Conservation (phyloP, 2,329 filamentous ascomycete species). For the Corinectria fuckeliana region DNA sequence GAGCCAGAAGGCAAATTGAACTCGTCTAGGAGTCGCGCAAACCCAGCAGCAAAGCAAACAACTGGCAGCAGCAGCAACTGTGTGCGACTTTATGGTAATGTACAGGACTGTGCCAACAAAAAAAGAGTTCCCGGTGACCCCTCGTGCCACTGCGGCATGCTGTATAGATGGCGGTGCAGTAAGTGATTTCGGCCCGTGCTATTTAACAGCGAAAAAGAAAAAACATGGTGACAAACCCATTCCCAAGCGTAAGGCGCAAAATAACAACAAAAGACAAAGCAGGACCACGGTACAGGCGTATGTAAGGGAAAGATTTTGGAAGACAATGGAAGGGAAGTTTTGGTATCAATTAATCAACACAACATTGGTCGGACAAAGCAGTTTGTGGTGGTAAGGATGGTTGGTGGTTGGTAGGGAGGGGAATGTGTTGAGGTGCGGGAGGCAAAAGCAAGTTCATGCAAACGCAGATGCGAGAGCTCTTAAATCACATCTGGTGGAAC, state of each 20-base stretch:
- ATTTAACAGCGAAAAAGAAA: conserved; percentile 38
- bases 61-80: conserved; percentile 51
- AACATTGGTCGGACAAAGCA: conserved; percentile 38
- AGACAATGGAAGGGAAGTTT: conserved; percentile 31
- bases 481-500: conserved; percentile 90
- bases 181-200: conserved; percentile 38
- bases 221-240: conserved; percentile 42
- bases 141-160: conserved; percentile 41
- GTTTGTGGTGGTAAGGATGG: conserved; percentile 28
- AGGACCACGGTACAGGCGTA: conserved; percentile 37
- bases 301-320: conserved; percentile 30
- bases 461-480: conserved; percentile 47
- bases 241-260: conserved; percentile 34
- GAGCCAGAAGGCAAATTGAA: conserved; percentile 44
- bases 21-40: conserved; percentile 46
- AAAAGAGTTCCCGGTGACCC: conserved; percentile 48
- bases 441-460: conserved; percentile 37
- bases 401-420: conserved; percentile 18
- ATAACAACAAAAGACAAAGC: conserved; percentile 32
- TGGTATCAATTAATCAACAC: conserved; percentile 50
- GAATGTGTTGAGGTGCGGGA: conserved; percentile 26
- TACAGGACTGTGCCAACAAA: conserved; percentile 56
- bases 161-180: conserved; percentile 36
- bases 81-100: conserved; percentile 59
- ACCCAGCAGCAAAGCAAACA: conserved; percentile 43